Conservation (phyloP, 305 asterid species). For the Nicotiana rustica region DNA sequence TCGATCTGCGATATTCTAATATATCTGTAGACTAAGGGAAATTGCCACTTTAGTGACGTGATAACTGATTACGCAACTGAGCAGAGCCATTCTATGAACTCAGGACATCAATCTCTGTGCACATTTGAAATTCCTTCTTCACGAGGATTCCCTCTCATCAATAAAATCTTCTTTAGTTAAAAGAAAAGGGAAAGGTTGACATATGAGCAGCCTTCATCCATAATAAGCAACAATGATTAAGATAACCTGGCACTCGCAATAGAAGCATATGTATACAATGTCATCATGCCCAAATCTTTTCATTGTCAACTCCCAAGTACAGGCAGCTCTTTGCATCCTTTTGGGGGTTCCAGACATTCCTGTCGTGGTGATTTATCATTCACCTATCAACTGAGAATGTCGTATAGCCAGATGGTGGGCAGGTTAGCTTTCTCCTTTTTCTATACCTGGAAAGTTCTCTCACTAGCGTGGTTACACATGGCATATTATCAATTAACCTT, state of each 20-base stretch:
- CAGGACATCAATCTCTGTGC: too few relatives aligned
- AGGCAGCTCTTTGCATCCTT: background rate
- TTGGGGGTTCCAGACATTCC: background rate
- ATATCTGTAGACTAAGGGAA: too few relatives aligned
- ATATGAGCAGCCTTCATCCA: background rate
- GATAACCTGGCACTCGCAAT: background rate
- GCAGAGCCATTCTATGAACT: too few relatives aligned
- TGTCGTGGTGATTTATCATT: background rate
- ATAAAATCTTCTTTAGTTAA: background rate
- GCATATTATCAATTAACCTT: background rate
- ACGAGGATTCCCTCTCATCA: background rate
- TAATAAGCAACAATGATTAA: background rate
- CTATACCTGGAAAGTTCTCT: background rate
- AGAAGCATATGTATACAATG: conserved; percentile 9
- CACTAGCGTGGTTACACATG: background rate
- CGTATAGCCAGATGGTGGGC: too few relatives aligned
- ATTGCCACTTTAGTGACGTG: too few relatives aligned
- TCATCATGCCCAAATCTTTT: background rate
- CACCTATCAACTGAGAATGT: too few relatives aligned
- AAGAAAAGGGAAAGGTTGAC: background rate
- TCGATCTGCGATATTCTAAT: too few relatives aligned
- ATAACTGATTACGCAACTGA: too few relatives aligned
- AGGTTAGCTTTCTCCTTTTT: background rate
- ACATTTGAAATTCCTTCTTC: too few relatives aligned
- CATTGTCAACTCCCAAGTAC: background rate